Evolutionary conservation across 768 basidiomycete species (phyloP), one percentile per base, ranked within the genome.

Genomic region (Lentinula sp.): DNA sequence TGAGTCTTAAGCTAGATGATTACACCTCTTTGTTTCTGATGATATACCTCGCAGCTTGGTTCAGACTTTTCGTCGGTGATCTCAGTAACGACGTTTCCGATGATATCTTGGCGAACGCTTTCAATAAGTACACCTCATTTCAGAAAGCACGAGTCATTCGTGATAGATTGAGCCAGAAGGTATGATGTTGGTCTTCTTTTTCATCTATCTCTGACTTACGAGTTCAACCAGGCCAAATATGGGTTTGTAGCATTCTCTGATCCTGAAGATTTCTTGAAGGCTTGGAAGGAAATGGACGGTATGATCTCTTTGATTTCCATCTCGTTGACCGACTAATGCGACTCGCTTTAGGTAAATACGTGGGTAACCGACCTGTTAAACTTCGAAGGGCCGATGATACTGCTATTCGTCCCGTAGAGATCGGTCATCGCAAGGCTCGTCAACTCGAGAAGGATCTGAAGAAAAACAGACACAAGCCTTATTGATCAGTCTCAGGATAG

Each of bases 261-360:
- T 69, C 97, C 97, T 0, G 97, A 99, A 74, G 97, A 99, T 71
- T 98, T 98, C 73, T 72, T 99, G 60, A 95, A 87, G 70, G 96
- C 96, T 16, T 99, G 96, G 96, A 98, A 98, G 71, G 95, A 98
- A 73, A 98, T 97, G 95, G 95, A 98, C 73, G 96, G 95, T 92
- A 66, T 39, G 89, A 71, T 1, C 46, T 43, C 23, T 45, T 37
- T 40, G n/a, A 13, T n/a, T 1, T 57, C 32, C 53, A 11, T 16
- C 39, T 37, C 34, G 34, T 58, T 60, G 2, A 31, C 23, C 6
- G 18, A 32, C 11, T 56, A 32, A 42, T 56, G 55, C 15, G 66
- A 59, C 15, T 65, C 32, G 43, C 58, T 37, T 28, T 13, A 75
- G 95, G 95, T 64, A 98, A 98, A 79, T 99, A 99, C 74, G 95